A percentile compares a stretch with the other conserved stretches of the same genome.
These are phyloP conservation scores for Nemania sp. DNA, from an alignment of 2,329 filamentous ascomycete species.

Conservation along the genomic window DNA sequence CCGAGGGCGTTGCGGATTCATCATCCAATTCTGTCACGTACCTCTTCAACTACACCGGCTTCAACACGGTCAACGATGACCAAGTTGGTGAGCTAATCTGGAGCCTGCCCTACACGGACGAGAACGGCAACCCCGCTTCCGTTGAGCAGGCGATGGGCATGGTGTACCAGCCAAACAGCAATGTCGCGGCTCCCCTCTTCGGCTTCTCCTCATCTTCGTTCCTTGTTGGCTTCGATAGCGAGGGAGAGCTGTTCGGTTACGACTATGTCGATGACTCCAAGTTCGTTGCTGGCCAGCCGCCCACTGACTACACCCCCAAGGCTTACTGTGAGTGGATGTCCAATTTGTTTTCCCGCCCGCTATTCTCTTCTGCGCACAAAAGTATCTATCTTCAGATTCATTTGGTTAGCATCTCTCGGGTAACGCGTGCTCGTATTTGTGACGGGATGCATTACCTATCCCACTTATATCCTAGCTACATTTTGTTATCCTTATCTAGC, in stretches of 20 bases:
- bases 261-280: conserved; percentile 48
- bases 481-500: background rate
- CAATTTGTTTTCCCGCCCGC: background rate
- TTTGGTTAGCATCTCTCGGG: background rate
- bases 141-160: conserved; percentile 43
- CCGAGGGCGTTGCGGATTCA: conserved; percentile 21
- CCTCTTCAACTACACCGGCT: conserved; percentile 52
- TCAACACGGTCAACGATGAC: conserved; percentile 29
- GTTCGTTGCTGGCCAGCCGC: conserved; percentile 42
- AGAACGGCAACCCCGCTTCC: conserved; percentile 28
- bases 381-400: background rate
- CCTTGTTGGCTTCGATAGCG: conserved; percentile 49
- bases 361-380: background rate
- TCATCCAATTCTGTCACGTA: conserved; percentile 43
- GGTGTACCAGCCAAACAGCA: conserved; percentile 45
- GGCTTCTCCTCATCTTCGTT: conserved; percentile 32
- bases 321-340: conserved; percentile 42
- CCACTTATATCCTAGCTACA: background rate
- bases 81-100: conserved; percentile 49
- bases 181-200: conserved; percentile 51
- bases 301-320: conserved; percentile 27
- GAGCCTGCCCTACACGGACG: conserved; percentile 45
- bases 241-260: conserved; percentile 47
- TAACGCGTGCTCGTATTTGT: background rate
- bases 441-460: background rate